Evolutionary conservation across 495 filamentous ascomycete genomes (phyloP), one percentile per base, ranked within the genome.

Genomic region (Choiromyces venosus): DNA sequence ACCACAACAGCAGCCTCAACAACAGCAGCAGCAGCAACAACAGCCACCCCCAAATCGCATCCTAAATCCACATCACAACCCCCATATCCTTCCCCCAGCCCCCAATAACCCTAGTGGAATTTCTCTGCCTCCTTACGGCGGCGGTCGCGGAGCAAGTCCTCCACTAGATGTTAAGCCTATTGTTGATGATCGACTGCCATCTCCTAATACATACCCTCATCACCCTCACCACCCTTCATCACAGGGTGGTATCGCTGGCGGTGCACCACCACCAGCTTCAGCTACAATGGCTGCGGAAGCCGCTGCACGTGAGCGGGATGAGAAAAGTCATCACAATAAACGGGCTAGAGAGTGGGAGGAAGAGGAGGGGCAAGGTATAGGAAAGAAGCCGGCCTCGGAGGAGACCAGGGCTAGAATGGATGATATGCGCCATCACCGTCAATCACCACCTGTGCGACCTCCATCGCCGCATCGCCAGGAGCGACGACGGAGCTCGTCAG

Each of bases 341-440:
- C 87, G 95, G 73, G 85, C 87, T 76, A 89, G 93, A 52, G 95
- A 98, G 78, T 96, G 95, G 92, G 95, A 97, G 70, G 91, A 93
- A 71, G 94, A 96, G 29, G 82, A 87, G 37, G 85, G 86, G 1
- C 84, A 88, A 25, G 69, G 74, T 61, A 71, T 82, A 82, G 65
- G 29, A 37, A 97, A 97, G 83, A 97, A 97, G 85, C 89, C 89
- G 64, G 89, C 93, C 6, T 96, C 88, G 37, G 94, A 97, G 8
- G 95, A 99, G 81, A 91, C 85, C 71, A 90, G 94, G 66, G 91
- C 91, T 65, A 90, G 92, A 69, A 86, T 97, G 80, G 93, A 96
- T 37, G 93, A 97, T 80, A 88, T 91, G 77, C 87, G 89, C 68
- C 87, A 89, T 78, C 93, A 92, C 71, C 90, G 94, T 44, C 87